Evolutionary conservation across 2,329 filamentous ascomycete species (phyloP).

Genomic region (Chaetomiaceae sp.): DNA sequence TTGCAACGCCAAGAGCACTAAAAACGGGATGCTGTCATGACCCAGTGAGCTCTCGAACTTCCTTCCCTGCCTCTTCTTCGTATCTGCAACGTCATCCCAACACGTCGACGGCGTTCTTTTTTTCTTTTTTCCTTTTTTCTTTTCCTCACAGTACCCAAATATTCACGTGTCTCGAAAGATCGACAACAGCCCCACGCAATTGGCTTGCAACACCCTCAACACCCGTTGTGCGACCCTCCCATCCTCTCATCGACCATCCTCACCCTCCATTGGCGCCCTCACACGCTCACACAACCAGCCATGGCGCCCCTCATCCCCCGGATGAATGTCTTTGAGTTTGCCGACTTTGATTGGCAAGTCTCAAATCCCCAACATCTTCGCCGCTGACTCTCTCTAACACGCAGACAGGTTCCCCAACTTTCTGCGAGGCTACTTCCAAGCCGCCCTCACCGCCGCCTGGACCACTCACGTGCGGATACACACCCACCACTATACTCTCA

Average conservation of each 20-base stretch:
- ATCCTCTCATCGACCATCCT: too few species aligned
- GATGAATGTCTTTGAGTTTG: slow-evolving; percentile 62
- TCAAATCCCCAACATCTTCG: background rate
- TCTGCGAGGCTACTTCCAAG: slow-evolving; percentile 60
- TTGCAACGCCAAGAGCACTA: slow-evolving; percentile 8
- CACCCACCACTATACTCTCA: too few species aligned
- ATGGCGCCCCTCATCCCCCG: slow-evolving; percentile 52
- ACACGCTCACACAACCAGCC: slow-evolving; percentile 4
- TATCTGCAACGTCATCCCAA: background rate
- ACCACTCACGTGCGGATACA: slow-evolving; percentile 41
- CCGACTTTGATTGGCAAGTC: slow-evolving; percentile 59
- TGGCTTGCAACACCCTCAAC: too few species aligned
- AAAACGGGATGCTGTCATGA: slow-evolving; percentile 17
- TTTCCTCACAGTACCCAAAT: too few species aligned
- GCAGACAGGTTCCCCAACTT: slow-evolving; percentile 57
- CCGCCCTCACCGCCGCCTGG: slow-evolving; percentile 61
- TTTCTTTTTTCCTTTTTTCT: too few species aligned
- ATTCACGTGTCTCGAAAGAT: too few species aligned
- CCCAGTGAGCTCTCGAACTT: background rate
- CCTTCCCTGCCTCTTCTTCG: too few species aligned
- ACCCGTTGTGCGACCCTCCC: too few species aligned
- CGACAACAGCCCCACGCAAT: too few species aligned
- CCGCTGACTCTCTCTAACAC: background rate
- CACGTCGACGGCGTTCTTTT: background rate
- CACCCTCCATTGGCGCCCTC: background rate